These are phyloP conservation scores for Rusavskia elegans DNA, from an alignment of 495 filamentous ascomycete genomes.

Conservation along the genomic window DNA sequence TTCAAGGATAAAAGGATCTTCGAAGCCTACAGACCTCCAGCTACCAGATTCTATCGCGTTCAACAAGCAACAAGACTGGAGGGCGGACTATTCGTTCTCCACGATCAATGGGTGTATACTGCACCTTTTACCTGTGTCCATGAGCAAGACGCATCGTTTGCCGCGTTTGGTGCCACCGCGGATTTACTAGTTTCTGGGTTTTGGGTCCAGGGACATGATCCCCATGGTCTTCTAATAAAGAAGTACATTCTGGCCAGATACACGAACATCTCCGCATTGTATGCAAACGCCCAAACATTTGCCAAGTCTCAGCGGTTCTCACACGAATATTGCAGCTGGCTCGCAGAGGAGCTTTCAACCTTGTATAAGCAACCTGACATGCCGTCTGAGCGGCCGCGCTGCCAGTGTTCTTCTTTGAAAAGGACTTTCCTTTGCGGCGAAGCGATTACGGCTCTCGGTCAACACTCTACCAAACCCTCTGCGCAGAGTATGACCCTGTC, in stretches of 20 bases:
- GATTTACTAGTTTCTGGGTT: not conserved
- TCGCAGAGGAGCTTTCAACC: not conserved
- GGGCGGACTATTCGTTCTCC: not conserved
- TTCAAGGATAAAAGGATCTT: slow-evolving; percentile 1
- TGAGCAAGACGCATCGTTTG: not conserved
- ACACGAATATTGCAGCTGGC: not conserved
- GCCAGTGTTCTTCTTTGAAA: not conserved
- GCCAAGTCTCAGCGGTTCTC: not conserved
- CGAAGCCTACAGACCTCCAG: not conserved
- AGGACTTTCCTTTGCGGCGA: not conserved
- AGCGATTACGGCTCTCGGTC: not conserved
- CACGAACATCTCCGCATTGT: not conserved
- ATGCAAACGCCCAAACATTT: not conserved
- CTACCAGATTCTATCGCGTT: not conserved
- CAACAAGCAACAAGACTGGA: slow-evolving; percentile 1
- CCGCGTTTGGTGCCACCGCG: not conserved
- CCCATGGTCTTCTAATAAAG: not conserved
- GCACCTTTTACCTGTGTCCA: not conserved
- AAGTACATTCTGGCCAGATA: not conserved
- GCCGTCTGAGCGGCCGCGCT: not conserved
- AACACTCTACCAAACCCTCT: not conserved
- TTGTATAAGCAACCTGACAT: not conserved
- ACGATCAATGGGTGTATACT: not conserved
- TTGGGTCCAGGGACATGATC: not conserved
- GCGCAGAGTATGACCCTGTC: too few relatives aligned